Base-by-base conservation (phyloP, 805 yeast species). In the Ogataea corticis region DNA sequence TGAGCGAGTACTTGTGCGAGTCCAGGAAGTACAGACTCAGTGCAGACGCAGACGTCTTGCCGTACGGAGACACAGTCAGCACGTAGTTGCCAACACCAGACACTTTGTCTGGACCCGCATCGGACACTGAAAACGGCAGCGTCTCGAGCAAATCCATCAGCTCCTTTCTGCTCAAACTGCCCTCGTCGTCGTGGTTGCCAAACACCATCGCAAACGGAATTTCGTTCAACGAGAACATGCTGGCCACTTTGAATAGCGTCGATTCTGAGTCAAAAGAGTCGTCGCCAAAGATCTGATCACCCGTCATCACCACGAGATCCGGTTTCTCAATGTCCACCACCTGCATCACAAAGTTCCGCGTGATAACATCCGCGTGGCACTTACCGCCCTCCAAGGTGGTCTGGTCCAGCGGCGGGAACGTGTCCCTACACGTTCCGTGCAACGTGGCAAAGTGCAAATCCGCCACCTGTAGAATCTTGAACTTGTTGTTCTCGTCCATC, bases 151-250 rank as follows among this genome's bases (percentile, higher is more conserved):
- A 58, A 2, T 71, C 58, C 80, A 90, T 85, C 33, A 89, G 58
- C 52, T 82, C 79, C 44, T 66, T 61, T 32, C 96, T 75, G 13
- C 70, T 50, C 46, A 89, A 55, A 3, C 83, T 75, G 0, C 96
- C 92, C 66, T 91, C 96, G 58, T 85, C 94, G 63, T 94, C 99
- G 62, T 94, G 99, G 63, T 94, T 94, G 0, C 99, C 99, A 71
- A 92, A 75, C 7, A 83, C 81, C 52, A 86, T 73, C 0, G 97
- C 92, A 71, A 78, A 94, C 3, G 98, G 97, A 7, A 91, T 85
- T 40, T 74, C 65, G 38, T 87, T 69, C 13, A 68, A 57, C 18
- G 91, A 75, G 21, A 88, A 78, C 0, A 96, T 95, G 10, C 75
- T 70, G 9, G 85, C 72, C 0, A 84, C 88, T 61, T 94, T 92